Percentiles rank a stretch among this genome's conserved stretches.
These are phyloP conservation scores for Xanthoconium separans DNA, from an alignment of 1,284 basidiomycete genomes.

Conservation along the genomic window DNA sequence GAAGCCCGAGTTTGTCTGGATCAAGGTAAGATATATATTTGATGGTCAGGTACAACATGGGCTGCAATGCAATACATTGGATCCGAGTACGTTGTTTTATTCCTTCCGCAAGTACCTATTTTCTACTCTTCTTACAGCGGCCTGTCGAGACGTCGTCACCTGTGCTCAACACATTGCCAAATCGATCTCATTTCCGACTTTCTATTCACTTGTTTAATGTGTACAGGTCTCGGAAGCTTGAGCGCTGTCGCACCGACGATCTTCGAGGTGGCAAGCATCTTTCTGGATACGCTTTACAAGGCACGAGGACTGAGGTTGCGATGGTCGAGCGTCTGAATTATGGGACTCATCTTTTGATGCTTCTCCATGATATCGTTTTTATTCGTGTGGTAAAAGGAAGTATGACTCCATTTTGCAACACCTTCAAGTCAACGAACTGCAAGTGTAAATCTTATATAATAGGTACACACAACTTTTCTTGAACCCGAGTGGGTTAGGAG, in stretches of 20 bases:
- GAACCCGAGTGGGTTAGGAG: no score
- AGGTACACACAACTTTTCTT: no score
- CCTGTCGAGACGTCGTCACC: slow-evolving; percentile 82
- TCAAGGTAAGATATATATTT: slow-evolving; percentile 59
- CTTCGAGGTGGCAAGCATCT: slow-evolving; percentile 79
- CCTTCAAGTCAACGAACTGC: no score
- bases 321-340: not conserved
- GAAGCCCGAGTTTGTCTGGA: slow-evolving; percentile 83
- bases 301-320: slow-evolving; percentile 40
- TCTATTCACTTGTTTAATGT: not conserved
- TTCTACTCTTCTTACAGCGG: slow-evolving; percentile 52
- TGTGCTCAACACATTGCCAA: slow-evolving; percentile 68
- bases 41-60: slow-evolving; percentile 57
- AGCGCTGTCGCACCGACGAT: slow-evolving; percentile 86
- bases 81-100: slow-evolving; percentile 53
- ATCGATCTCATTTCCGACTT: slow-evolving; percentile 69
- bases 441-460: no score
- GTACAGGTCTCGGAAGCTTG: slow-evolving; percentile 79
- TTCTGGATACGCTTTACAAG: slow-evolving; percentile 83
- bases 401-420: no score
- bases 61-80: slow-evolving; percentile 95
- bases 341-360: not conserved
- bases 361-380: not conserved
- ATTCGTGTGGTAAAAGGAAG: no score
- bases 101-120: not conserved